Evolutionary conservation across 2,329 filamentous ascomycete species (phyloP), one percentile per base, ranked within the genome.

Genomic region (Orbilia quercus): DNA sequence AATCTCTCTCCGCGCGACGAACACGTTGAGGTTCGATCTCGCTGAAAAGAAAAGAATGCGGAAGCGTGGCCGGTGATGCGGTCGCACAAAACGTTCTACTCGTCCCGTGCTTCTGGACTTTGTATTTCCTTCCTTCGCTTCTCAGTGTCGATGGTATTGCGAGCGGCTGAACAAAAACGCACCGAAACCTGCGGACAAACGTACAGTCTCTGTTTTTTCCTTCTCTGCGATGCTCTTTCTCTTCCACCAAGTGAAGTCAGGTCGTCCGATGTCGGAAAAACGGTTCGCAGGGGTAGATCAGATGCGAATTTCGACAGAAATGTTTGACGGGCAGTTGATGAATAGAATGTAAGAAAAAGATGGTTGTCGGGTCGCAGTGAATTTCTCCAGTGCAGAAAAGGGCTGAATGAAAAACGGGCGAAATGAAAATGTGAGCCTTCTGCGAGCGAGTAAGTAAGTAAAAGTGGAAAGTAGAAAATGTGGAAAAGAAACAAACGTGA

Each of bases 1-100:
- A 14, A 12, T 36, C 48, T 53, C 4, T 47, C 40, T 22, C 51
- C 36, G 38, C 42, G 58, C 66, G 28, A 31, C 66, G 51, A 71
- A 71, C 66, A 71, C 66, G 66, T 71, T 71, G 66, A 55, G 66
- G 57, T 64, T 40, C 66, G 66, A 44, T 44, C 42, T 40, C 22
- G 66, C 38, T 45, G 18, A 34, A 23, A n/a, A 12, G 34, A 22
- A 57, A 57, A 50, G 18, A 12, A 11, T 14, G 31, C 16, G 44
- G 18, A 31, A 53, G 50, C 58, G 66, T 64, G 66, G 66, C 47
- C 51, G 31, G 51, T 58, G 58, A 70, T 70, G 58, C 58, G 66
- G 66, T 71, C 28, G 58, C 53, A 71, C 66, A 71, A 63, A 64
- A 58, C 50, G 57, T 57, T 63, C 54, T 44, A 23, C 48, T 42